A percentile compares a stretch with the other conserved stretches of the same genome.
phyloP scores from a whole-genome alignment of 1,284 basidiomycete genomes.

The Porogramme epimiltina region DNA sequence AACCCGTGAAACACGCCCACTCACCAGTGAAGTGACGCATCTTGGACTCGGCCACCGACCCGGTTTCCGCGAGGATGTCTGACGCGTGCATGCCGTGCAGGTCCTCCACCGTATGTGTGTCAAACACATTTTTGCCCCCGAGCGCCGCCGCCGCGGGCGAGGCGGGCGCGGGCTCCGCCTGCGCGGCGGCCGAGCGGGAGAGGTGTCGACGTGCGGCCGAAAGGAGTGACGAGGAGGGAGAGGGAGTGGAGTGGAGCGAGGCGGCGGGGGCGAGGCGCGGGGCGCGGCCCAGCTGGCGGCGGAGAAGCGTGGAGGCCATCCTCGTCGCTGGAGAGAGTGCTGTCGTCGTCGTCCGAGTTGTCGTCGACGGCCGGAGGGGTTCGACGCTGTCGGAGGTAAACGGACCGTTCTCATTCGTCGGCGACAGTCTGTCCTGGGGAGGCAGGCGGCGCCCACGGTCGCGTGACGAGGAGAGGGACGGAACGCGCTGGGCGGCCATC shows the following conservation, averaged over 20 bases:
- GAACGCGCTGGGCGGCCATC: too few relatives aligned
- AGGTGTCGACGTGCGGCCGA: constrained; percentile 24
- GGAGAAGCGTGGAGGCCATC: constrained; percentile 57
- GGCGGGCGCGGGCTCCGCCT: constrained; percentile 24
- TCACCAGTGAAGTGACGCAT: constrained; percentile 91
- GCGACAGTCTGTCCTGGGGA: constrained; percentile 14
- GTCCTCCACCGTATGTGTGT: constrained; percentile 78
- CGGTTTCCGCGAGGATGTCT: constrained; percentile 79
- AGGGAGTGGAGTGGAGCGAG: constrained; percentile 17
- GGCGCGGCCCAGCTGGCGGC: constrained; percentile 44
- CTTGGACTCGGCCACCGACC: constrained; percentile 74
- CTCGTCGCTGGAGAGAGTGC: constrained; percentile 26
- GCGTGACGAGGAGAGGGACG: too few relatives aligned
- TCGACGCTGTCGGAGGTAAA: constrained; percentile 36
- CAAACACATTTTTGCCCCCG: constrained; percentile 50
- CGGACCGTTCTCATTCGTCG: constrained; percentile 34
- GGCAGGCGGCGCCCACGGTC: constrained; percentile 29
- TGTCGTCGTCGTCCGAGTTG: constrained; percentile 28
- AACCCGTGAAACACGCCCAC: constrained; percentile 30
- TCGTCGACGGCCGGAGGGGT: constrained; percentile 7
- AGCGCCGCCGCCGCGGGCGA: constrained; percentile 27
- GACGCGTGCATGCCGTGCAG: constrained; percentile 77
- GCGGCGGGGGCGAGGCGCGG: constrained; percentile 23
- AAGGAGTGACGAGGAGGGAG: constrained; percentile 26
- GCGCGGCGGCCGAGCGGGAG: constrained; percentile 24